Percentiles rank a stretch among this genome's conserved stretches.
These are phyloP conservation scores for Boehmeria nivea DNA, from an alignment of 306 rosid genomes.

Conservation along the genomic window DNA sequence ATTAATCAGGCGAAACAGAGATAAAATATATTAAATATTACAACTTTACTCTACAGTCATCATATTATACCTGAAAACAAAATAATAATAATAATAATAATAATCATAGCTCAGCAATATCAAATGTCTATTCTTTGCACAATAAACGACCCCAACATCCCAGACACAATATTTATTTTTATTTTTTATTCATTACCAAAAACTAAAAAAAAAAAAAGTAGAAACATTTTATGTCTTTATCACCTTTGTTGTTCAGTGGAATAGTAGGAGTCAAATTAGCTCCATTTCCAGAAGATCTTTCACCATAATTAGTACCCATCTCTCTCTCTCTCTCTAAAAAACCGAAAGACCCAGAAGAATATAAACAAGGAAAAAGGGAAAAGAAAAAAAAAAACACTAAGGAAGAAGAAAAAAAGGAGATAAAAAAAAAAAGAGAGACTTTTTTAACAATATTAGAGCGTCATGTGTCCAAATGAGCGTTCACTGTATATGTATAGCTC, in stretches of 20 bases:
- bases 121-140: background rate
- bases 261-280: slow-evolving; percentile 2
- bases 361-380: background rate
- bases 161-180: background rate
- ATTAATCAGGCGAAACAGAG: no score
- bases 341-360: slow-evolving; percentile 2
- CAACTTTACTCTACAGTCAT: no score
- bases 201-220: background rate
- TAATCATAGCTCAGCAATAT: background rate
- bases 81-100: background rate
- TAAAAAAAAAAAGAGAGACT: no score
- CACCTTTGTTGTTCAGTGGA: slow-evolving; percentile 12
- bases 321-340: no score
- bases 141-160: background rate
- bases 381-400: background rate
- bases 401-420: no score
- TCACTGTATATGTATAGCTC: background rate
- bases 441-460: no score
- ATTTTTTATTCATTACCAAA: no score
- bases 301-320: background rate
- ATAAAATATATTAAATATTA: no score
- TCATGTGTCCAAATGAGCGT: no score
- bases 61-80: slow-evolving; percentile 1
- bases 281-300: background rate
- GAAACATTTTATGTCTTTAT: background rate